Base-by-base conservation (phyloP, 2,329 filamentous ascomycete species). In the Colletotrichum sojae region DNA sequence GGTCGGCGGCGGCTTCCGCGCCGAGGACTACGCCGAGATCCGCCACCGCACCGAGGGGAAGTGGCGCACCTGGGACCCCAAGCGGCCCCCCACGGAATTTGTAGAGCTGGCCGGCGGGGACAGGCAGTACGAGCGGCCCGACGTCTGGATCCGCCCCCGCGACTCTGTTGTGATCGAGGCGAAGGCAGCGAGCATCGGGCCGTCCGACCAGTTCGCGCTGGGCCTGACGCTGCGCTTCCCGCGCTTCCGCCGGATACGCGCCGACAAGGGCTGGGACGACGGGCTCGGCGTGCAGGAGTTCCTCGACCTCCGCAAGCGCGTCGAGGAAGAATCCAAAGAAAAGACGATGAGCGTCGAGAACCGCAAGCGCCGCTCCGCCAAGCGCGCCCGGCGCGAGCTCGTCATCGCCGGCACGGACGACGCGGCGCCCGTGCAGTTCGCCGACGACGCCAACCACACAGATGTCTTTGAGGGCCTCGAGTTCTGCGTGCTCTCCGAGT, bases 1-100 rank as follows among this genome's bases (percentile, higher is more conserved):
- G 79, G 96, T 99, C 16, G 96, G 96, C n/a, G 96, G 96, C 61
- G 96, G 96, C 0, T 95, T 98, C 78, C 90, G 89, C 15, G 91
- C 90, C 0, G 89, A 92, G 60, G 96, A 99, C 76, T 98, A 97
- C 77, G 90, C 92, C 0, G 89, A 92, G 66, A 91, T 99, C 53
- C 86, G 90, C 5, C 94, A 97, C 75, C 87, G 90, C 25, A 98
- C 95, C 0, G 93, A 97, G 67, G 94, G 93, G 5, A 97, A 97
- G 78, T 99, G 96, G 96, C 86, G 87, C 13, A 88, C 93, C 39
- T 99, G 94, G 94, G 91, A 98, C 78, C 76, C 85, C 0, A 91
- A 89, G 72, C 91, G 88, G 49, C 94, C 95, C 2, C 95, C 96
- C 0, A 90, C 84, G 1, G 85, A 92, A 64, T 94, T 90, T 76